Evolutionary conservation across 129 eudicot species (phyloP), one percentile per base, ranked within the genome.

Genomic region (Artemisia tridentata): DNA sequence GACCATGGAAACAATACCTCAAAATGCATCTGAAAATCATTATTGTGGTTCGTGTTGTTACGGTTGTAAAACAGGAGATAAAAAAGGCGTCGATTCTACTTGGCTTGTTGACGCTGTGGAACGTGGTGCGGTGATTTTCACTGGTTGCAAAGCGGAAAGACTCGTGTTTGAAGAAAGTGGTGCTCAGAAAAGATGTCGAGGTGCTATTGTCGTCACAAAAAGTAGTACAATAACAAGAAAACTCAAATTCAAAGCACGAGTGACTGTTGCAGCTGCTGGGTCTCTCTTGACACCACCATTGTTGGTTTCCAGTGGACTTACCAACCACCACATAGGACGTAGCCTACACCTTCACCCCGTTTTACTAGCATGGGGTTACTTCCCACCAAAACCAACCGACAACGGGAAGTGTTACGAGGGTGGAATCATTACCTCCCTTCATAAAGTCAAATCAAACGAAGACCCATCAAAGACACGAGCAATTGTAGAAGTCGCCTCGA

Each of bases 71-170:
- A 85, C 75, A 3, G 97, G 98, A 34, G 97, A 85, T 11, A 93
- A 93, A 50, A 87, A 80, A 55, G 98, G 98, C 15, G 78, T 88
- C 0, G 97, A 87, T 43, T 77, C 91, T 12, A 89, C 98, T 65
- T 93, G 98, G 98, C 87, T 93, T 0, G 96, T 89, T 14, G 98
- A 93, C 60, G 97, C 97, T 0, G 92, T 93, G 3, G 68, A 52
- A 14, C 74, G 75, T 2, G 78, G 84, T 0, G 89, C 93, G 0
- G 97, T 89, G 8, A 82, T 93, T 27, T 67, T 93, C 68, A 76
- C 98, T 0, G 92, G 96, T 58, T 84, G 95, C 68, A 84, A 85
- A 84, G 98, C 98, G 0, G 92, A 89, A 20, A 79, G 64, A 43
- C 62, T 87, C 15, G 65, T 93, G 10, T 49, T 92, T 2, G 79